phyloP scores from a whole-genome alignment of 2,329 filamentous ascomycete genomes.

The Colletotrichum liriopes region DNA sequence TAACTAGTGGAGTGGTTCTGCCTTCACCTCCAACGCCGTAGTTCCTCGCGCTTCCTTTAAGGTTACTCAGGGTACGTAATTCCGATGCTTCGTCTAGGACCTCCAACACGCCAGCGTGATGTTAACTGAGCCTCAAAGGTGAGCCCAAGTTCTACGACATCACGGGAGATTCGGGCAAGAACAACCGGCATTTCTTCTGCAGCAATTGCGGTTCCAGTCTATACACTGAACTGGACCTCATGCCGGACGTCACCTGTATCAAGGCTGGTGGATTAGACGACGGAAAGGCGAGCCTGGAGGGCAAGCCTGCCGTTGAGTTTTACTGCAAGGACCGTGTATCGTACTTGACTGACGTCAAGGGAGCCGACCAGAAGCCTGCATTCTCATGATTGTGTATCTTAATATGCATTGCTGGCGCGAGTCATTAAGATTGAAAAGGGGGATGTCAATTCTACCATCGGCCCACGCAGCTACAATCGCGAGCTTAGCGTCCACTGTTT shows the following conservation, averaged over 20 bases:
- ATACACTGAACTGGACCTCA: constrained; percentile 67
- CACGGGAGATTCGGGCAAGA: constrained; percentile 65
- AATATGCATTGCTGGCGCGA: neutral
- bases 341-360: constrained; percentile 59
- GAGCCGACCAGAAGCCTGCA: constrained; percentile 62
- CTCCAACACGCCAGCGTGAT: neutral
- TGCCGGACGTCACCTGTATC: constrained; percentile 65
- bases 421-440: neutral
- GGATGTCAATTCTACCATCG: neutral
- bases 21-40: constrained; percentile 69
- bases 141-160: constrained; percentile 63
- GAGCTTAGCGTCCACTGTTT: neutral
- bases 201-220: constrained; percentile 65
- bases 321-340: constrained; percentile 65
- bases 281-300: constrained; percentile 59
- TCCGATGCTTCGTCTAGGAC: too few species aligned
- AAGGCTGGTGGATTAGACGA: constrained; percentile 68
- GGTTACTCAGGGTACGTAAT: constrained; percentile 61
- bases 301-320: constrained; percentile 65
- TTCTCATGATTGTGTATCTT: neutral
- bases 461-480: neutral
- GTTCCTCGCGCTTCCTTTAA: constrained; percentile 63
- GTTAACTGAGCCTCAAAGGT: constrained; percentile 49
- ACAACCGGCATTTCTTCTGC: constrained; percentile 72
- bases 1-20: constrained; percentile 64